Evolutionary conservation across 441 rosid genomes (phyloP).

Genomic region (Pelargonium myrrhifolium): DNA sequence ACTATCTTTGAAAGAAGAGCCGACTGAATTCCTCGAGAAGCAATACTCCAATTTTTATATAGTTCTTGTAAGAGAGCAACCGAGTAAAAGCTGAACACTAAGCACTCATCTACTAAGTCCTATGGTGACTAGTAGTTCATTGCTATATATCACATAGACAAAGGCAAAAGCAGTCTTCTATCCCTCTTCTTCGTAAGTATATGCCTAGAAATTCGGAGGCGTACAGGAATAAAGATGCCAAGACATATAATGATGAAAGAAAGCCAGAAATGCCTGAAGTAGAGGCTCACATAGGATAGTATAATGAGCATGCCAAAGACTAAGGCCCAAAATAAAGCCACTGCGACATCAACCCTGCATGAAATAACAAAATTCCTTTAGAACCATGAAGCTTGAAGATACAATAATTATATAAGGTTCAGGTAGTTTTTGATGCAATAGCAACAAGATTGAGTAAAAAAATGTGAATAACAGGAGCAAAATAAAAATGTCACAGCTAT

Average conservation of each 20-base stretch:
- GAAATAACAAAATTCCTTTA: slow-evolving; percentile 15
- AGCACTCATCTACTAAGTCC: neutral
- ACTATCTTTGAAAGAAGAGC: slow-evolving; percentile 13
- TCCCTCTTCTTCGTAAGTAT: slow-evolving; percentile 37
- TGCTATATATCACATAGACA: slow-evolving; percentile 35
- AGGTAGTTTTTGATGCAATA: neutral
- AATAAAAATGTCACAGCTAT: too few relatives aligned
- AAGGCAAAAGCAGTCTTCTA: slow-evolving; percentile 37
- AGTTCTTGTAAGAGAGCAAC: too few relatives aligned
- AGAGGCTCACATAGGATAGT: slow-evolving; percentile 26
- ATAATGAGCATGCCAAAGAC: slow-evolving; percentile 34
- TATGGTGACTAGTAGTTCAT: slow-evolving; percentile 13
- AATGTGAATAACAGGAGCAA: neutral
- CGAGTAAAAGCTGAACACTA: too few relatives aligned
- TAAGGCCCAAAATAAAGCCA: slow-evolving; percentile 36
- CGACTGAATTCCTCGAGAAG: slow-evolving; percentile 7
- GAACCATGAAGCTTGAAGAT: neutral
- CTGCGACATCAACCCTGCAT: slow-evolving; percentile 41
- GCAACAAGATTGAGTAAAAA: neutral
- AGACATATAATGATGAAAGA: slow-evolving; percentile 27
- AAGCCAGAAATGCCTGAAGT: slow-evolving; percentile 31
- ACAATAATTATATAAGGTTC: neutral
- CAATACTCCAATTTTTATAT: slow-evolving; percentile 7
- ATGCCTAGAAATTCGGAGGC: slow-evolving; percentile 34
- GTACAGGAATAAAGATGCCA: slow-evolving; percentile 29